A percentile compares a stretch with the other conserved stretches of the same genome.
These are phyloP conservation scores for Cadophora malorum DNA, from an alignment of 2,329 filamentous ascomycete genomes.

Conservation along the genomic window DNA sequence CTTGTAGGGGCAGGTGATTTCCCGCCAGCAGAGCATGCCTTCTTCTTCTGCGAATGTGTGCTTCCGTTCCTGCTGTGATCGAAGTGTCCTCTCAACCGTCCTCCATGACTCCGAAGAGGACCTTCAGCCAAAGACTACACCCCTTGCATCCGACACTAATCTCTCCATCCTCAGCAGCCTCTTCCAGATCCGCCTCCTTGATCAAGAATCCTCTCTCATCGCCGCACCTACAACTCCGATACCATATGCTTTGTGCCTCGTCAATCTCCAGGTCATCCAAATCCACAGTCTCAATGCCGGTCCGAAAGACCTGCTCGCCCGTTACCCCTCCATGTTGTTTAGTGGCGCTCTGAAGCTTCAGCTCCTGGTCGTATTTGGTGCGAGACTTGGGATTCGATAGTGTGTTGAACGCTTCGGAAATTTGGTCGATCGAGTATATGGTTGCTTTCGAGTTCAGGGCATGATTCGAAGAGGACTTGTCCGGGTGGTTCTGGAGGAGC, in stretches of 20 bases:
- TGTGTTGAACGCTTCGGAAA: conserved; percentile 62
- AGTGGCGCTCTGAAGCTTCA: conserved; percentile 47
- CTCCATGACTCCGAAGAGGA: conserved; percentile 65
- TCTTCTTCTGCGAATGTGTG: not conserved
- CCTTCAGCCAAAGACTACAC: conserved; percentile 70
- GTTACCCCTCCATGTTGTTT: conserved; percentile 25
- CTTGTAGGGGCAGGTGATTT: not conserved
- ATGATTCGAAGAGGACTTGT: conserved; percentile 37
- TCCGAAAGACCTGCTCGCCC: conserved; percentile 52
- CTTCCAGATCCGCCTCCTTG: conserved; percentile 64
- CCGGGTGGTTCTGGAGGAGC: conserved; percentile 68
- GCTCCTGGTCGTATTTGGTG: conserved; percentile 59
- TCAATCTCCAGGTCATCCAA: conserved; percentile 68
- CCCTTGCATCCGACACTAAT: conserved; percentile 69
- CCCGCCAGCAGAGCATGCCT: not conserved
- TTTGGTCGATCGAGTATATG: conserved; percentile 66
- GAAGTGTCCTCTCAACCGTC: conserved; percentile 18
- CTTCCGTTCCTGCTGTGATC: not conserved
- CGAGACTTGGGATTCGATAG: conserved; percentile 59
- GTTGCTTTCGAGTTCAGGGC: conserved; percentile 25
- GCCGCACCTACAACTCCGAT: conserved; percentile 66
- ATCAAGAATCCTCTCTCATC: conserved; percentile 66
- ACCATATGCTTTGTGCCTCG: conserved; percentile 56
- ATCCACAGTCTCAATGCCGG: conserved; percentile 68
- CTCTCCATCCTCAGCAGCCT: conserved; percentile 62